These are phyloP conservation scores for Talinum fruticosum DNA, from an alignment of 148 eudicot genomes.

Conservation along the genomic window DNA sequence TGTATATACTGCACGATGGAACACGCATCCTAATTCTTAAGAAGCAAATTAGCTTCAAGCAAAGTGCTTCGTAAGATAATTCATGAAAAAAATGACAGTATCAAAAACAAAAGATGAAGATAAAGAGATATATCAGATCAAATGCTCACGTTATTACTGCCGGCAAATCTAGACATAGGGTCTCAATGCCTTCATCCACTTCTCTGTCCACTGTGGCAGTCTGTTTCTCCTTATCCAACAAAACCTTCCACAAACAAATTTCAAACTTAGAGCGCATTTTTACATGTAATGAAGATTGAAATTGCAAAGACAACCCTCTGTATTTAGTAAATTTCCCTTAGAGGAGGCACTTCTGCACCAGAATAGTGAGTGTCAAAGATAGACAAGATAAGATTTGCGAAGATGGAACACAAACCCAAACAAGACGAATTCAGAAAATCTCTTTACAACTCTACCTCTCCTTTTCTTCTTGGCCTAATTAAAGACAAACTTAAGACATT, in stretches of 20 bases:
- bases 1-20: neutral
- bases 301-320: too few relatives aligned
- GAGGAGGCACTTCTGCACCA: too few relatives aligned
- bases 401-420: too few relatives aligned
- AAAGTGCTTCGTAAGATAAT: slow-evolving; percentile 3
- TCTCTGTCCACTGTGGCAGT: slow-evolving; percentile 85
- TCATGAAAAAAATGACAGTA: slow-evolving; percentile 2
- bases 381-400: too few relatives aligned
- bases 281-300: neutral
- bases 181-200: slow-evolving; percentile 96
- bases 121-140: slow-evolving; percentile 12
- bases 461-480: neutral
- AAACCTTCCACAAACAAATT: slow-evolving; percentile 54
- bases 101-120: slow-evolving; percentile 3
- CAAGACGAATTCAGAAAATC: too few relatives aligned
- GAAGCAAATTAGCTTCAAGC: neutral
- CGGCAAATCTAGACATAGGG: slow-evolving; percentile 77
- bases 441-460: too few relatives aligned
- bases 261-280: neutral
- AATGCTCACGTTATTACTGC: slow-evolving; percentile 79
- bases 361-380: too few relatives aligned
- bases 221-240: slow-evolving; percentile 74
- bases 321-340: neutral
- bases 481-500: neutral
- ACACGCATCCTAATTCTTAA: neutral